Conservation (phyloP, 1,284 basidiomycete genomes). For the Moniliophthora roreri region DNA sequence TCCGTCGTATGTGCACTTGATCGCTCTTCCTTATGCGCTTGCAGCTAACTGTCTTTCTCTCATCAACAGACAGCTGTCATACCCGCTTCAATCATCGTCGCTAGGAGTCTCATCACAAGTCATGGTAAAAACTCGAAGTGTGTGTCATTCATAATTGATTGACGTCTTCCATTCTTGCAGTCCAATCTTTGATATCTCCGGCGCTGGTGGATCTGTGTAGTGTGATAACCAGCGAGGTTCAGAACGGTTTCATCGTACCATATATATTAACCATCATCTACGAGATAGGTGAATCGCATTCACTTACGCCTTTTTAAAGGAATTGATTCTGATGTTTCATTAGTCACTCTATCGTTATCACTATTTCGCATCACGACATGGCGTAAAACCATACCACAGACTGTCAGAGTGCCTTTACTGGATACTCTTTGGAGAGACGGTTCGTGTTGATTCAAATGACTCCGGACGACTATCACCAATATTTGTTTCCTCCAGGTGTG, state of each 20-base stretch:
- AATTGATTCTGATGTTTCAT: background rate
- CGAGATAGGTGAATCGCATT: slow-evolving; percentile 6
- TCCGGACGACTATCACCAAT: too few relatives aligned
- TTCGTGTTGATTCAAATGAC: background rate
- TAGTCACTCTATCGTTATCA: slow-evolving; percentile 21
- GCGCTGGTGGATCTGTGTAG: slow-evolving; percentile 9
- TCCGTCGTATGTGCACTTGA: slow-evolving; percentile 10
- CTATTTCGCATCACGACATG: slow-evolving; percentile 18
- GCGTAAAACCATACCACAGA: slow-evolving; percentile 15
- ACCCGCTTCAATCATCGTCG: slow-evolving; percentile 14
- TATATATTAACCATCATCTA: slow-evolving; percentile 14
- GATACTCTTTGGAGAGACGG: slow-evolving; percentile 23
- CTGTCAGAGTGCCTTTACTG: slow-evolving; percentile 18
- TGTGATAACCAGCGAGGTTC: slow-evolving; percentile 7
- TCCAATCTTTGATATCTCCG: slow-evolving; percentile 3
- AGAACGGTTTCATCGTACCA: slow-evolving; percentile 7
- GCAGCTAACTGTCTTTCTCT: background rate
- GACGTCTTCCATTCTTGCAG: background rate
- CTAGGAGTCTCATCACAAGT: slow-evolving; percentile 8
- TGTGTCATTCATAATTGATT: background rate
- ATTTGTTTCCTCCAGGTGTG: slow-evolving; percentile 17
- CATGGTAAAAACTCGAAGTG: background rate
- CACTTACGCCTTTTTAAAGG: background rate
- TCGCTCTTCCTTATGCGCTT: background rate
- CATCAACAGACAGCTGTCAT: slow-evolving; percentile 12